Evolutionary conservation across 2,329 filamentous ascomycete genomes (phyloP).

Genomic region (Elsinoe batatas): DNA sequence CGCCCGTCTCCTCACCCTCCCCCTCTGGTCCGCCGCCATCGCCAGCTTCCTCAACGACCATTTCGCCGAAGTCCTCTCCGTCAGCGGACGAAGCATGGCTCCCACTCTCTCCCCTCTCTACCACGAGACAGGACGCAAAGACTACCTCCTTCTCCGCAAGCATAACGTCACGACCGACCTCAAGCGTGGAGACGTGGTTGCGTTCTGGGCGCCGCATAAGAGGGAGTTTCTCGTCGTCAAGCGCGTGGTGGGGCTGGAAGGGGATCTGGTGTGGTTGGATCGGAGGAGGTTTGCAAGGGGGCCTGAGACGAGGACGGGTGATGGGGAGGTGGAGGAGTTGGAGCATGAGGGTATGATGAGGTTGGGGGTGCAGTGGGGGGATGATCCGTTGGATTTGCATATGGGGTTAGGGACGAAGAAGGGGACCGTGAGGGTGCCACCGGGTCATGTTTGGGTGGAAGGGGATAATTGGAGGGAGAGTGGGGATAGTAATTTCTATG

Average conservation of each 20-base stretch:
- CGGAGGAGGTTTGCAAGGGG: slow-evolving; percentile 25
- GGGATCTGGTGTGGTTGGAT: slow-evolving; percentile 61
- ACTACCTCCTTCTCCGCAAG: slow-evolving; percentile 32
- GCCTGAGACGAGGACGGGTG: slow-evolving; percentile 31
- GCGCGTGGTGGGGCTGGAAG: slow-evolving; percentile 68
- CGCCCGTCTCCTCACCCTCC: neutral
- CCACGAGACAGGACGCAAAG: slow-evolving; percentile 30
- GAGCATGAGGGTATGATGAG: neutral
- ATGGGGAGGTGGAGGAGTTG: slow-evolving; percentile 25
- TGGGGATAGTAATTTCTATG: slow-evolving; percentile 82
- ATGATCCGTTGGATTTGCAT: slow-evolving; percentile 15
- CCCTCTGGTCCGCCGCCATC: slow-evolving; percentile 12
- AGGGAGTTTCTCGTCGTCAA: slow-evolving; percentile 67
- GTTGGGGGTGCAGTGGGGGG: slow-evolving; percentile 21
- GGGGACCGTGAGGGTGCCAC: slow-evolving; percentile 53
- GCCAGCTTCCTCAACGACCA: slow-evolving; percentile 33
- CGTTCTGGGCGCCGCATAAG: slow-evolving; percentile 48
- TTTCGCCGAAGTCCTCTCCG: slow-evolving; percentile 27
- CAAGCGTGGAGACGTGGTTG: slow-evolving; percentile 35
- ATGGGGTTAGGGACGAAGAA: slow-evolving; percentile 14
- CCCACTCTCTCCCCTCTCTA: slow-evolving; percentile 36
- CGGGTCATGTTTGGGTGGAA: slow-evolving; percentile 88
- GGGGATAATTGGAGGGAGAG: slow-evolving; percentile 69
- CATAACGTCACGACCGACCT: slow-evolving; percentile 22
- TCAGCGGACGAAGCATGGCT: slow-evolving; percentile 36